Conservation (phyloP, 169 alveolate genomes). For the Eimeria sp. region DNA sequence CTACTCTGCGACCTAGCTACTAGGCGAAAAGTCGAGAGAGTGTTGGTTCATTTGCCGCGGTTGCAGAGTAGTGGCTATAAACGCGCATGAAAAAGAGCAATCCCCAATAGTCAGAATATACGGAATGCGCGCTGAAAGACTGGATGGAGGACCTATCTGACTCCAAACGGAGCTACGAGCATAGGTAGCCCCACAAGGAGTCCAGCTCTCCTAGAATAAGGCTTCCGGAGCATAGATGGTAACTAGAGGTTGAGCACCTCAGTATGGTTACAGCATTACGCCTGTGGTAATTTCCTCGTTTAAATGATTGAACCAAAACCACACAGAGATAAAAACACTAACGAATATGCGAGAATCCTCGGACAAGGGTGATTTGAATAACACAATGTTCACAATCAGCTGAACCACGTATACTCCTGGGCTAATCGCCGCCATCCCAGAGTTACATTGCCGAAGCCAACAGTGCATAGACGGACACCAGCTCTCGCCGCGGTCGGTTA, state of each 20-base stretch:
- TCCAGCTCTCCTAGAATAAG: background rate
- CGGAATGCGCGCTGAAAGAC: background rate
- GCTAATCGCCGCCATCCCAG: too few relatives aligned
- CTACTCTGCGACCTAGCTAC: background rate
- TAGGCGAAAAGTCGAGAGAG: background rate
- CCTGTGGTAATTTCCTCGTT: background rate
- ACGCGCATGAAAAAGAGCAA: background rate
- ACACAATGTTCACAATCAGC: background rate
- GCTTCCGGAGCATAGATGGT: background rate
- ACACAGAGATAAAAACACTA: background rate
- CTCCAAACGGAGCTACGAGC: background rate
- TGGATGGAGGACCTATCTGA: background rate
- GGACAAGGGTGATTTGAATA: background rate
- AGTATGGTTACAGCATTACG: too few relatives aligned
- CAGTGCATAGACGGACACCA: too few relatives aligned
- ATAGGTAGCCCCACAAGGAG: background rate
- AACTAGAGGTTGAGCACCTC: background rate
- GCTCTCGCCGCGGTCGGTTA: too few relatives aligned
- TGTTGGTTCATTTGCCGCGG: background rate
- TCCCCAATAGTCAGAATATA: background rate
- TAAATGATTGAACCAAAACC: background rate
- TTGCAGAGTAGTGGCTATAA: background rate
- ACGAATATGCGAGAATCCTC: background rate
- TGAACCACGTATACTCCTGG: too few relatives aligned
- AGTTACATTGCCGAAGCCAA: too few relatives aligned